These are phyloP conservation scores for Neurospora sp. DNA, from an alignment of 495 filamentous ascomycete genomes.

Conservation along the genomic window DNA sequence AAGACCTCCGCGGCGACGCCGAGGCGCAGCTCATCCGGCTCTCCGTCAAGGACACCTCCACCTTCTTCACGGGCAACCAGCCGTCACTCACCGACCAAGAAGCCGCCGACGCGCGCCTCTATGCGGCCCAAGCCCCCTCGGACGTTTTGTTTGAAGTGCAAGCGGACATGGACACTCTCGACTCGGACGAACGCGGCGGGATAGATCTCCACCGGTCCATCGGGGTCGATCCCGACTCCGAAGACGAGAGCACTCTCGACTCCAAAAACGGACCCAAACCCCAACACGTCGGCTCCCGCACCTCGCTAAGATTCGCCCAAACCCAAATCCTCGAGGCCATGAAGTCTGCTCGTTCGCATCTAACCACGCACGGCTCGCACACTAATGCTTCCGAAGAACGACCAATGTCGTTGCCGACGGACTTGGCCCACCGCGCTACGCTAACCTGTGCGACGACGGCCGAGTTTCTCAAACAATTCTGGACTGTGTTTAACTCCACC, in stretches of 20 bases:
- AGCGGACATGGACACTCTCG: conserved; percentile 45
- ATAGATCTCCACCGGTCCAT: conserved; percentile 49
- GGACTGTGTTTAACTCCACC: conserved; percentile 77
- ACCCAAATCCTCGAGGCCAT: conserved; percentile 44
- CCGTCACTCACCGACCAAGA: conserved; percentile 28
- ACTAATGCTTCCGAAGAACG: conserved; percentile 30
- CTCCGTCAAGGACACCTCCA: conserved; percentile 75
- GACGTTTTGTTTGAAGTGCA: conserved; percentile 56
- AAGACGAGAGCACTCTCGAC: conserved; percentile 39
- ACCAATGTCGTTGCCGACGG: conserved; percentile 52
- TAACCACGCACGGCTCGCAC: not conserved
- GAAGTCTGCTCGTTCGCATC: not conserved
- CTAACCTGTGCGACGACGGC: conserved; percentile 86
- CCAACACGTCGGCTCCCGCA: conserved; percentile 48
- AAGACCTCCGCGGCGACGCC: conserved; percentile 68
- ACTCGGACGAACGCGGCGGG: conserved; percentile 35
- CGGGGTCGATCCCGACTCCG: conserved; percentile 55
- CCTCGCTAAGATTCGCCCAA: conserved; percentile 42
- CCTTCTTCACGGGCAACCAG: conserved; percentile 57
- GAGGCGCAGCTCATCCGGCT: conserved; percentile 67
- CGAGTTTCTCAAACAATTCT: conserved; percentile 95
- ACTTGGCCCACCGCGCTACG: conserved; percentile 60
- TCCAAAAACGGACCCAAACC: conserved; percentile 38
- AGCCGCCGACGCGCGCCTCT: conserved; percentile 47
- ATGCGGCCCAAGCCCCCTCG: conserved; percentile 55